Evolutionary conservation across 805 yeast genomes (phyloP).

Genomic region (Zygotorulaspora sp.): DNA sequence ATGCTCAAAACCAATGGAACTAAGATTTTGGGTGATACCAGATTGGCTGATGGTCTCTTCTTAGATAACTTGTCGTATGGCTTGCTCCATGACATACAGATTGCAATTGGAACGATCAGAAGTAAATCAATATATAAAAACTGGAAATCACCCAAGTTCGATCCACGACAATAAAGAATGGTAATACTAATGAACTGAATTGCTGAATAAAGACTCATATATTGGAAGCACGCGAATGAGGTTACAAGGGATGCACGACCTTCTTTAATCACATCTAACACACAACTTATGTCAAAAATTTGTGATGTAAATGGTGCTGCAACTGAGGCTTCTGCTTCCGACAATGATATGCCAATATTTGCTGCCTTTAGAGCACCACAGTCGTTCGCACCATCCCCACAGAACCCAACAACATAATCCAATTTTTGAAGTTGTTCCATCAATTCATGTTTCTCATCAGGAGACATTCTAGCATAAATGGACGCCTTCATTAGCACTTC

Average conservation of each 20-base stretch:
- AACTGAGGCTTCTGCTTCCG: conserved; percentile 97
- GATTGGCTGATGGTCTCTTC: conserved; percentile 90
- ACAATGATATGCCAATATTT: conserved; percentile 90
- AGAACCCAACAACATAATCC: conserved; percentile 92
- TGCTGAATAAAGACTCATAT: conserved; percentile 95
- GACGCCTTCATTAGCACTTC: conserved; percentile 65
- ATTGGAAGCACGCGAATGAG: conserved; percentile 93
- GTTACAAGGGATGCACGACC: conserved; percentile 95
- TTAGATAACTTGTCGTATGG: conserved; percentile 56
- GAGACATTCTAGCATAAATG: conserved; percentile 95
- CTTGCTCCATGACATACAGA: conserved; percentile 96
- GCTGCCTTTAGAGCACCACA: conserved; percentile 98
- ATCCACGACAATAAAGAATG: conserved; percentile 78
- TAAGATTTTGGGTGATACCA: conserved; percentile 83
- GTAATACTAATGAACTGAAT: conserved; percentile 90
- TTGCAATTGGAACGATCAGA: conserved; percentile 88
- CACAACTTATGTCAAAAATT: conserved; percentile 87
- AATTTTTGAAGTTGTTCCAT: conserved; percentile 79
- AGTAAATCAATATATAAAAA: conserved; percentile 89
- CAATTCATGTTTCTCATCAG: conserved; percentile 95
- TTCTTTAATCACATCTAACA: conserved; percentile 82
- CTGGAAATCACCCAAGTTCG: conserved; percentile 95
- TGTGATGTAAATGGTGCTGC: conserved; percentile 98
- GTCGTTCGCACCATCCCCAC: conserved; percentile 99
- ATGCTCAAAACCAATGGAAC: conserved; percentile 81